Conservation (phyloP, 2,329 filamentous ascomycete species). For the Pseudogymnoascus sp. region DNA sequence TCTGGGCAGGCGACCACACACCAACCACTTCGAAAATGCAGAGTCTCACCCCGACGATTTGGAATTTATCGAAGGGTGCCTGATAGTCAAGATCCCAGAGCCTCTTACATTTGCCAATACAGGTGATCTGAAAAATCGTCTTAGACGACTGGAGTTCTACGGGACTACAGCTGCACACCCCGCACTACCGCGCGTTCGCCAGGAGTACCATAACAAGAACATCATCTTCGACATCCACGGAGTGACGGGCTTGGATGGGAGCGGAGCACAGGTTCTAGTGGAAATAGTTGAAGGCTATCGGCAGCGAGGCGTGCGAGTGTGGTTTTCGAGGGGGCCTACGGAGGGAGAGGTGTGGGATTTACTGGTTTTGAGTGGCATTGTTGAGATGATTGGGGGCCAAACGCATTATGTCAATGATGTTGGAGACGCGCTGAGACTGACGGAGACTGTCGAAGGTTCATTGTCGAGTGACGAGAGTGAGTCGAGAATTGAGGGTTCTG, state of each 20-base stretch:
- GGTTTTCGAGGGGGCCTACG: constrained; percentile 55
- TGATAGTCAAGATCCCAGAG: constrained; percentile 97
- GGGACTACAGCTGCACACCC: constrained; percentile 82
- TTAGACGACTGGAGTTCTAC: constrained; percentile 80
- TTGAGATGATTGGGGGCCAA: constrained; percentile 72
- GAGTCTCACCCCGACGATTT: constrained; percentile 64
- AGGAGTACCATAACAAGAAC: constrained; percentile 77
- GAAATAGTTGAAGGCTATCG: constrained; percentile 82
- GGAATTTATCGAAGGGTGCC: constrained; percentile 83
- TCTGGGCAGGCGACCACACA: constrained; percentile 78
- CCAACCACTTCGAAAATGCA: constrained; percentile 78
- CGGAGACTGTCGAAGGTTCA: constrained; percentile 53
- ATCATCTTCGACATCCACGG: constrained; percentile 97
- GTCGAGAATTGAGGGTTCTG: neutral
- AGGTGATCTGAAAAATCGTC: constrained; percentile 76
- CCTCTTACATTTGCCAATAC: constrained; percentile 96
- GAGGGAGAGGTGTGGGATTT: constrained; percentile 47
- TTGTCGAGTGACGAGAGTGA: neutral
- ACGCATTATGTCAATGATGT: constrained; percentile 75
- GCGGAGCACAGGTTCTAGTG: constrained; percentile 80
- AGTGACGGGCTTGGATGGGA: constrained; percentile 91
- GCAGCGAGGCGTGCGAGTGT: constrained; percentile 68
- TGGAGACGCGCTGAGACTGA: constrained; percentile 73
- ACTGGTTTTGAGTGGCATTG: constrained; percentile 74
- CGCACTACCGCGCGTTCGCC: constrained; percentile 70